Evolutionary conservation across 257 asterid genomes (phyloP).

Genomic region (Craterostigma plantagineum): DNA sequence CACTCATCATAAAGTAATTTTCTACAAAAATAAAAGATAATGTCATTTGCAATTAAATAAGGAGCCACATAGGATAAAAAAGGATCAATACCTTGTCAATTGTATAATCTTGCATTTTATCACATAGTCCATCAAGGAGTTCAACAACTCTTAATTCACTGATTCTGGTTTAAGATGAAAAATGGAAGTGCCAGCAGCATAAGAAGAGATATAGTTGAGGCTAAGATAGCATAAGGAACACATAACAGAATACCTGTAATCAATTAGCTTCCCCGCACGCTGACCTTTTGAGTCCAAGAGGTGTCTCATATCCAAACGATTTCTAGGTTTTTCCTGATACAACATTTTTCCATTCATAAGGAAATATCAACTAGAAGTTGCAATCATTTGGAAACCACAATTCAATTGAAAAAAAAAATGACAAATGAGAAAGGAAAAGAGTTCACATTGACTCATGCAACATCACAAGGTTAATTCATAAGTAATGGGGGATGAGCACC

Average conservation of each 20-base stretch:
- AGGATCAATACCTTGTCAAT: slow-evolving; percentile 70
- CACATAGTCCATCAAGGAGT: slow-evolving; percentile 87
- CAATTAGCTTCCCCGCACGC: slow-evolving; percentile 90
- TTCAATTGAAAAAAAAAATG: too few species aligned
- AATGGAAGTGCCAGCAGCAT: neutral
- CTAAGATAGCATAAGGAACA: neutral
- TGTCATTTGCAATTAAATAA: slow-evolving; percentile 8
- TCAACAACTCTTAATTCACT: slow-evolving; percentile 86
- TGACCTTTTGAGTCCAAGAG: slow-evolving; percentile 95
- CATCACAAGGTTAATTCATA: too few species aligned
- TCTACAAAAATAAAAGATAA: neutral
- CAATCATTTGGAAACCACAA: too few species aligned
- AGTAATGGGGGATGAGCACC: too few species aligned
- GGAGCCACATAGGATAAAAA: slow-evolving; percentile 6
- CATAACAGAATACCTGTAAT: slow-evolving; percentile 52
- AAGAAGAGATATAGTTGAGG: neutral
- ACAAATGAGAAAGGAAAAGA: too few species aligned
- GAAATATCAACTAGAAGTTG: too few species aligned
- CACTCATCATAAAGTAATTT: neutral
- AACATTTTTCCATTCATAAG: too few species aligned
- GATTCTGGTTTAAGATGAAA: slow-evolving; percentile 41
- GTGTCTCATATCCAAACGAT: slow-evolving; percentile 89
- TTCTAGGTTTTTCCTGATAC: slow-evolving; percentile 95
- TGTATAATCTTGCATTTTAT: slow-evolving; percentile 93
- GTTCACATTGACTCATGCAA: too few species aligned